Percentiles rank a stretch among this genome's conserved stretches.
Conservation (phyloP, 2,329 filamentous ascomycete genomes). For the Herpomyces periplanetae region DNA sequence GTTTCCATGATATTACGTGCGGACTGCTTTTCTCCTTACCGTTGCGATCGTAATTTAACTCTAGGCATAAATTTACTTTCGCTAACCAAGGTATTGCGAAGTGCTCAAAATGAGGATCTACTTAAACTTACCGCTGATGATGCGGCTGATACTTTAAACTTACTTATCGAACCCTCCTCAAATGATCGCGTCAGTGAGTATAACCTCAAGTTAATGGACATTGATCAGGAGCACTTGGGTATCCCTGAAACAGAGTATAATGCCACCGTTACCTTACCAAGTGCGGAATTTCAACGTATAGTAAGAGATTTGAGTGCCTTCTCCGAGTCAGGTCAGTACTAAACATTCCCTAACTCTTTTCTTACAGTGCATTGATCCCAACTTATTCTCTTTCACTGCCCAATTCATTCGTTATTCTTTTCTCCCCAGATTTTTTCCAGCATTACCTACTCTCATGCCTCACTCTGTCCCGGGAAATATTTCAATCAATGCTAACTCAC, state of each 20-base stretch:
- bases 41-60: slow-evolving; percentile 94
- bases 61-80: slow-evolving; percentile 89
- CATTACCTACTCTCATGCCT: slow-evolving; percentile 4
- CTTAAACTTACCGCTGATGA: slow-evolving; percentile 92
- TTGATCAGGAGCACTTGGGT: slow-evolving; percentile 93
- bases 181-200: slow-evolving; percentile 88
- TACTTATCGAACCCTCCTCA: slow-evolving; percentile 63
- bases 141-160: slow-evolving; percentile 68
- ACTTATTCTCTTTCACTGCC: too few relatives aligned
- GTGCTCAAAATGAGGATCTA: slow-evolving; percentile 70
- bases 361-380: background rate
- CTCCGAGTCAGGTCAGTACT: slow-evolving; percentile 52
- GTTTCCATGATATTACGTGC: slow-evolving; percentile 96
- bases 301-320: slow-evolving; percentile 63
- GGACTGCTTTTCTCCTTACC: slow-evolving; percentile 69
- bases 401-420: background rate
- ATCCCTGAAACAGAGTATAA: slow-evolving; percentile 98
- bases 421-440: slow-evolving; percentile 1
- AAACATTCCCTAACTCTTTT: background rate
- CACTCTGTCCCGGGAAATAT: slow-evolving; percentile 3
- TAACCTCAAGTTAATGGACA: slow-evolving; percentile 98
- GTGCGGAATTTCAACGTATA: slow-evolving; percentile 65
- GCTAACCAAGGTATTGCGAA: slow-evolving; percentile 81
- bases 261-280: slow-evolving; percentile 57
- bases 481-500: too few relatives aligned